Conservation (phyloP, 352 stramenopile genomes). For the Globisporangium orthogonon region DNA sequence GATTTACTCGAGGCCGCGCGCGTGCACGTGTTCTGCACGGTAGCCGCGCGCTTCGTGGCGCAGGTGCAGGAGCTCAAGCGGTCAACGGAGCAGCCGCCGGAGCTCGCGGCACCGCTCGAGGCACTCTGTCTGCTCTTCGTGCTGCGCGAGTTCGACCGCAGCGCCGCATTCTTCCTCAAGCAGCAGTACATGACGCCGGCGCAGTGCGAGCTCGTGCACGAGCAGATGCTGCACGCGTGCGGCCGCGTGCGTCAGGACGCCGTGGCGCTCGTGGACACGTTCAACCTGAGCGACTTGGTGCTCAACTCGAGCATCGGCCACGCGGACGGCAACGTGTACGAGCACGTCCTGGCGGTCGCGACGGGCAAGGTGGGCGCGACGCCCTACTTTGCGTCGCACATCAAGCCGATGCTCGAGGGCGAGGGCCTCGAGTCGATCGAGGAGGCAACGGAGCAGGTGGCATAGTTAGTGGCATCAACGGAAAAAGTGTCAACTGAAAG, state of each 20-base stretch:
- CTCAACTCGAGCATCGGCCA: conserved; percentile 64
- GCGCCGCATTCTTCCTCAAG: conserved; percentile 48
- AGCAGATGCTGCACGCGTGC: conserved; percentile 35
- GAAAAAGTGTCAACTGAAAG: background rate
- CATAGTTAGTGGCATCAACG: background rate
- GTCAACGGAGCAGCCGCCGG: conserved; percentile 2
- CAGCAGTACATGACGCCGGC: conserved; percentile 46
- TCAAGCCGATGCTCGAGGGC: conserved; percentile 61
- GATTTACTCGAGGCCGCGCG: conserved; percentile 65
- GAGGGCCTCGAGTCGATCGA: conserved; percentile 23
- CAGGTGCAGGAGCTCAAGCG: conserved; percentile 40
- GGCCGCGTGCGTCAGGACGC: conserved; percentile 42
- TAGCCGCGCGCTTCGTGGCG: conserved; percentile 49
- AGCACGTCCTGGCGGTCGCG: conserved; percentile 43
- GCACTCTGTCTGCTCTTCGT: conserved; percentile 74
- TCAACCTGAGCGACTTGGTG: conserved; percentile 65
- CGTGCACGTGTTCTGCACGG: conserved; percentile 75
- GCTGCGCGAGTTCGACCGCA: conserved; percentile 58
- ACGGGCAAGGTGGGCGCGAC: conserved; percentile 28
- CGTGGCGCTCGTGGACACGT: conserved; percentile 66
- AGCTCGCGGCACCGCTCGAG: conserved; percentile 45
- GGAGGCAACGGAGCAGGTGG: background rate
- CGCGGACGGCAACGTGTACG: conserved; percentile 69
- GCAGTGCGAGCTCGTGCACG: conserved; percentile 46
- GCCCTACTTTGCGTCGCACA: conserved; percentile 46